Conservation (phyloP, 805 yeast genomes). For the Ogataea angusta region DNA sequence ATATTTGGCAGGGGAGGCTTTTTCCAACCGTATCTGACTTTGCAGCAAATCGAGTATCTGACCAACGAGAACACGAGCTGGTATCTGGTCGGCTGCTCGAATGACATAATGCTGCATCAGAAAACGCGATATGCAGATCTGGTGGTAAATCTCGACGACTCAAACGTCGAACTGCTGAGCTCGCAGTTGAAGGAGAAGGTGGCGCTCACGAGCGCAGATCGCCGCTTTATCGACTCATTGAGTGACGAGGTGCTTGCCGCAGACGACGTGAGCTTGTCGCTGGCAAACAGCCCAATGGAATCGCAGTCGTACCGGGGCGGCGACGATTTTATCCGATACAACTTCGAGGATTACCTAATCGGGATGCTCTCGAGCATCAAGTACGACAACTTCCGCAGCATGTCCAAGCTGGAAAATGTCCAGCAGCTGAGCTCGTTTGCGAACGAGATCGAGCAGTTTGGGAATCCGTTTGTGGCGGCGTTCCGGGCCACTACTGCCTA, state of each 20-base stretch:
- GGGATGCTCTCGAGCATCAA: conserved; percentile 73
- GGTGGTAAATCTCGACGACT: conserved; percentile 57
- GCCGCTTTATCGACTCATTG: conserved; percentile 67
- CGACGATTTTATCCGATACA: conserved; percentile 84
- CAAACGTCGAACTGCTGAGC: conserved; percentile 45
- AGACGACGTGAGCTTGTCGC: conserved; percentile 33
- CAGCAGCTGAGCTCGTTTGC: conserved; percentile 20
- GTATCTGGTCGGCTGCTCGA: conserved; percentile 84
- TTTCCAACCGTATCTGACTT: conserved; percentile 90
- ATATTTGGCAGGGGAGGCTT: conserved; percentile 82
- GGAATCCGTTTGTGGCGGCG: conserved; percentile 38
- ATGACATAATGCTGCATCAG: conserved; percentile 71
- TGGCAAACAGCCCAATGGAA: conserved; percentile 38
- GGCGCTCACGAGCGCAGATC: conserved; percentile 58
- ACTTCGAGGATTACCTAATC: conserved; percentile 85
- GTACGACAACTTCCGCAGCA: conserved; percentile 53
- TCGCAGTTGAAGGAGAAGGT: conserved; percentile 41
- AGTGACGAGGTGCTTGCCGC: conserved; percentile 40
- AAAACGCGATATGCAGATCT: conserved; percentile 62
- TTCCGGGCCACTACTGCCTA: conserved; percentile 60
- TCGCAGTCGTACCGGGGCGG: conserved; percentile 52
- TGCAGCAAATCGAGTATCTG: conserved; percentile 84
- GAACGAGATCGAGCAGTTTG: conserved; percentile 26
- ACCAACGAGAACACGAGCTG: conserved; percentile 52
- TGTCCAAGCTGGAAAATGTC: conserved; percentile 28